Evolutionary conservation across 306 rosid species (phyloP).

Genomic region (Urtica urens): DNA sequence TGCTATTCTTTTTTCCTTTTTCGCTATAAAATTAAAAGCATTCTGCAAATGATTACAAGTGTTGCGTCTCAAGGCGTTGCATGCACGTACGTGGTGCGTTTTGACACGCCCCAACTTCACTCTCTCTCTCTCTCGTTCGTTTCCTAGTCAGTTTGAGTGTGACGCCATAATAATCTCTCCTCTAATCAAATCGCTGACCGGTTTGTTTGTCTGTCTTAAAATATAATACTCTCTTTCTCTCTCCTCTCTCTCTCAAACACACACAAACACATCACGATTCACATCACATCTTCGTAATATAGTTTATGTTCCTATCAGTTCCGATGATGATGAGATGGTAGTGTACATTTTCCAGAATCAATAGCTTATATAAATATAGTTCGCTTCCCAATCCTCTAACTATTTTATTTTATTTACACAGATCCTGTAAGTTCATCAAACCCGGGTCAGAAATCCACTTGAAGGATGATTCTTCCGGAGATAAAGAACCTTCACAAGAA

Average conservation of each 20-base stretch:
- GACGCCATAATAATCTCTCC: not conserved
- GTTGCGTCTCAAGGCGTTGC: slow-evolving; percentile 11
- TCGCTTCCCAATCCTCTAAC: not conserved
- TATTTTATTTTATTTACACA: not conserved
- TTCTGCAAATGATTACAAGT: not conserved
- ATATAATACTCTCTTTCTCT: too few species aligned
- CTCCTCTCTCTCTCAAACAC: too few species aligned
- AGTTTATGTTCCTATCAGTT: too few species aligned
- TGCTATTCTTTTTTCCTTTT: not conserved
- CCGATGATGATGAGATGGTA: too few species aligned
- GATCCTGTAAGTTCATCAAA: not conserved
- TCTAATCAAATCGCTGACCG: not conserved
- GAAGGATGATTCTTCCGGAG: slow-evolving; percentile 1
- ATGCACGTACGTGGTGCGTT: slow-evolving; percentile 10
- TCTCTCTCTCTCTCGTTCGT: not conserved
- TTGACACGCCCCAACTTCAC: not conserved
- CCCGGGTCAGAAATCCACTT: not conserved
- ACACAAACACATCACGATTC: too few species aligned
- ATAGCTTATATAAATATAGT: too few species aligned
- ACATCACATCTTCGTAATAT: too few species aligned
- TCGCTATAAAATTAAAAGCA: not conserved
- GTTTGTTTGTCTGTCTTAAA: not conserved
- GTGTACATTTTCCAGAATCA: too few species aligned
- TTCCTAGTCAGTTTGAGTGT: not conserved
- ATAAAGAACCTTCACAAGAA: not conserved